Evolutionary conservation across 2,329 filamentous ascomycete genomes (phyloP), one percentile per base, ranked within the genome.

Genomic region (Aspergillus ruber): DNA sequence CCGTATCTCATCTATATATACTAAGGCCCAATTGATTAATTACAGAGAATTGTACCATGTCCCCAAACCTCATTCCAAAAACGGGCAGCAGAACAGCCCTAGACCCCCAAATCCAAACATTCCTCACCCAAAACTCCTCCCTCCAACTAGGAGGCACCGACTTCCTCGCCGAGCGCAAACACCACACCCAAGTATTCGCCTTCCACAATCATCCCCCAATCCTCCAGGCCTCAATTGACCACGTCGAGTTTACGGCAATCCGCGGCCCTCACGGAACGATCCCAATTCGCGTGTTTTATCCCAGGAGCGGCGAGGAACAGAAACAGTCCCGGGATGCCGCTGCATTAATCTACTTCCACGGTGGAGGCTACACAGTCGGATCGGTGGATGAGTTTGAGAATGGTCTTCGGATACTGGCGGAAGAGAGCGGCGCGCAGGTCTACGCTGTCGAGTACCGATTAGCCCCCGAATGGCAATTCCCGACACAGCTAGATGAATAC

Each of bases 381-480:
- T 57, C 56, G n/a, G 62, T 68, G 7, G 62, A 71, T 40, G 66
- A 71, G 40, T 70, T 68, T 43, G 65, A 70, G 47, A 65, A 69
- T 29, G 63, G 66, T 6, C 53, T 65, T 38, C 54, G 65, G 20
- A 48, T 68, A 13, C 39, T 66, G 18, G 60, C 64, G 18, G 63
- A 64, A 47, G 55, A 56, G 43, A 49, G 56, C 15, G 55, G 51
- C 21, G 48, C 55, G 1, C 49, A 60, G 50, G 58, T 65, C 7
- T 66, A 63, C 48, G 63, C 54, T 36, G 58, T 67, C 6, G 66
- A 68, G 23, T 69, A 69, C 52, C 54, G 59, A 9, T 57, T 67
- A 1, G 63, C 64, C 3, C 65, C 66, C 1, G 66, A 70, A 46
- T 56, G 55, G 44, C 47, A 46, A 4, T 66, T 58, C 35, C 66